Base-by-base conservation (phyloP, 2,329 filamentous ascomycete genomes). In the Ilyonectria robusta region DNA sequence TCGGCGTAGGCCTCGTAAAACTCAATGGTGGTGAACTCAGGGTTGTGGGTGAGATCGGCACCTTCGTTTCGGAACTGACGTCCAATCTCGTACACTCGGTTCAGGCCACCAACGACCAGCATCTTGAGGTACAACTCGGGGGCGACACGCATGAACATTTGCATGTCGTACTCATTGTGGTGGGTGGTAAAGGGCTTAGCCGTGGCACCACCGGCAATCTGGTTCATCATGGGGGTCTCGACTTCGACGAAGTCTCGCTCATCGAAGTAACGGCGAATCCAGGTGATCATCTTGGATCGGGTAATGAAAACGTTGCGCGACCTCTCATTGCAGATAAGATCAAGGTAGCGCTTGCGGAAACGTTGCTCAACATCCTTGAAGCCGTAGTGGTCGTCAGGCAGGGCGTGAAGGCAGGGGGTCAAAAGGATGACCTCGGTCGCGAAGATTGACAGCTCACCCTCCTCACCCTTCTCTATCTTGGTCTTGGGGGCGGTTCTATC, bases 71-170 rank as follows among this genome's bases (percentile, higher is more conserved):
- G 87, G 89, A 99, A 99, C 80, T 97, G 94, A 72, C 94, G 92
- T 71, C 96, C 96, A 70, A 99, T 90, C 81, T 99, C 96, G 83
- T 97, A 99, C 15, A 99, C 96, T 76, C 93, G 91, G 84, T 97
- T 94, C 47, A 98, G 88, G 66, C 95, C 96, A 77, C 97, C 97
- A 35, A 99, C 95, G 56, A 98, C 93, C 65, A 92, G 87, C 91
- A 97, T 94, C 92, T 99, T 99, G 76, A 99, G 91, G 82, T 97
- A 97, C 62, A 99, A 85, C 83, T 99, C 96, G 1, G 96, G 97
- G 1, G 97, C 96, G 60, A 98, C 91, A 78, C 96, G 92, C 89
- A 99, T 92, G 84, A 92, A 98, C 81, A 99, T 91, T 75, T 97
- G 92, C 90, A 97, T 94, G 81, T 97, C 90, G 58, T 96, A 88